phyloP scores from a whole-genome alignment of 257 asterid species.

The Solanum dulcamara region DNA sequence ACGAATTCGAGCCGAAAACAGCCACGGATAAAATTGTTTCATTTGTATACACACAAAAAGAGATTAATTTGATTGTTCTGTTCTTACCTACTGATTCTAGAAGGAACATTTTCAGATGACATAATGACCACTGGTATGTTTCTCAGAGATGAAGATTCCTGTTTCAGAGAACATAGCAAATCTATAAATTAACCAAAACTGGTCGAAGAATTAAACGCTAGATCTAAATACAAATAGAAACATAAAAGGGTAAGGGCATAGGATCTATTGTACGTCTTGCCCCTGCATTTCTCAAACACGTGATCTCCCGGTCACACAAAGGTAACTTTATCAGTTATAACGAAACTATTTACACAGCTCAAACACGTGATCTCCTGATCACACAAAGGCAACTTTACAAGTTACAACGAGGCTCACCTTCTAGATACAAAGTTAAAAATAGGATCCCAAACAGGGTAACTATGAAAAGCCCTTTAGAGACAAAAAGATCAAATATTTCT shows the following conservation, averaged over 20 bases:
- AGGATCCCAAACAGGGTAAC: neutral
- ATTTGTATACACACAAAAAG: neutral
- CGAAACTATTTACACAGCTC: neutral
- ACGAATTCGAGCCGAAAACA: too few species aligned
- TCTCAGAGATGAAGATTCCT: constrained; percentile 17
- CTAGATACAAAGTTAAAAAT: neutral
- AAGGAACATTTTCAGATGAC: constrained; percentile 15
- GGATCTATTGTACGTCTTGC: neutral
- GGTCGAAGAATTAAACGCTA: neutral
- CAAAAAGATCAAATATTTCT: neutral
- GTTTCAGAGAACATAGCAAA: neutral
- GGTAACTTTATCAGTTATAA: too few species aligned
- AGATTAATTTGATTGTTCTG: neutral
- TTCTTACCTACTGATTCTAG: constrained; percentile 13
- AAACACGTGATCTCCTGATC: too few species aligned
- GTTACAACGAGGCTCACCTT: neutral
- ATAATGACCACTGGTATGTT: constrained; percentile 19
- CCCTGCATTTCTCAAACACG: too few species aligned
- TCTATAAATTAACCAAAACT: neutral
- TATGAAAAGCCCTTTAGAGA: neutral
- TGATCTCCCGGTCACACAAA: neutral
- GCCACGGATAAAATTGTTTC: too few species aligned
- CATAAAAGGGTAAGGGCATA: too few species aligned
- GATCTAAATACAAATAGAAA: neutral
- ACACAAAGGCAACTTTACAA: neutral